These are phyloP conservation scores for Platismatia glauca DNA, from an alignment of 495 filamentous ascomycete genomes.

Conservation along the genomic window DNA sequence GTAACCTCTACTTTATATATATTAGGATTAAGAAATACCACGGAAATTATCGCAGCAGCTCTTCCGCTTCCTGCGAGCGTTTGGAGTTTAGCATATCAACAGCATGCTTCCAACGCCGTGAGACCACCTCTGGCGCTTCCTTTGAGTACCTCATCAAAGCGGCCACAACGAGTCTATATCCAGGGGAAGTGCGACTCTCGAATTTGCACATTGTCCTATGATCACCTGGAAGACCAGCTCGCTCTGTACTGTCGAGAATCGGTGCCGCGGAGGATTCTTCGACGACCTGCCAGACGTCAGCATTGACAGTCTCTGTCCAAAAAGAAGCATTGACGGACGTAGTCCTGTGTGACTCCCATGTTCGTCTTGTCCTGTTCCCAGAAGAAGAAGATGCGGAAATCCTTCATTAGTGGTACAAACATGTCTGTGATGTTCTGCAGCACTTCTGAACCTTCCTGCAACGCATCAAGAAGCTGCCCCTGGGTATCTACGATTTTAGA, in stretches of 20 bases:
- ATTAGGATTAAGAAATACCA: not conserved
- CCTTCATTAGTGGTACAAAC: slow-evolving; percentile 36
- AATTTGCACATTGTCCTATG: slow-evolving; percentile 27
- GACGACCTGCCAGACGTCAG: slow-evolving; percentile 12
- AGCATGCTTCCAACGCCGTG: slow-evolving; percentile 11
- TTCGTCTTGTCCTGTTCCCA: slow-evolving; percentile 34
- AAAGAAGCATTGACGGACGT: slow-evolving; percentile 3
- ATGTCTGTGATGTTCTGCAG: slow-evolving; percentile 37
- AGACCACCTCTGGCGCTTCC: slow-evolving; percentile 15
- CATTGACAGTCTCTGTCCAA: not conserved
- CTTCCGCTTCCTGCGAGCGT: slow-evolving; percentile 1
- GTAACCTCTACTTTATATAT: too few species aligned
- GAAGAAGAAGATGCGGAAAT: slow-evolving; percentile 35
- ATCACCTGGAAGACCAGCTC: slow-evolving; percentile 16
- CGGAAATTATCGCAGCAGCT: not conserved
- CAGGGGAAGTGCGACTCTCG: slow-evolving; percentile 35
- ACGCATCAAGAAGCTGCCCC: slow-evolving; percentile 24
- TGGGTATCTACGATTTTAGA: slow-evolving; percentile 22
- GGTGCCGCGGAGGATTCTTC: slow-evolving; percentile 20
- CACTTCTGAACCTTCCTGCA: slow-evolving; percentile 31
- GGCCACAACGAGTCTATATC: slow-evolving; percentile 18
- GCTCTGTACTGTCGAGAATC: slow-evolving; percentile 19
- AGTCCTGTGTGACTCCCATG: slow-evolving; percentile 14
- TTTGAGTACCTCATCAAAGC: slow-evolving; percentile 14
- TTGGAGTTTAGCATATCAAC: slow-evolving; percentile 7